Base-by-base conservation (phyloP, 768 basidiomycete species). In the Trametes cinnabarina region DNA sequence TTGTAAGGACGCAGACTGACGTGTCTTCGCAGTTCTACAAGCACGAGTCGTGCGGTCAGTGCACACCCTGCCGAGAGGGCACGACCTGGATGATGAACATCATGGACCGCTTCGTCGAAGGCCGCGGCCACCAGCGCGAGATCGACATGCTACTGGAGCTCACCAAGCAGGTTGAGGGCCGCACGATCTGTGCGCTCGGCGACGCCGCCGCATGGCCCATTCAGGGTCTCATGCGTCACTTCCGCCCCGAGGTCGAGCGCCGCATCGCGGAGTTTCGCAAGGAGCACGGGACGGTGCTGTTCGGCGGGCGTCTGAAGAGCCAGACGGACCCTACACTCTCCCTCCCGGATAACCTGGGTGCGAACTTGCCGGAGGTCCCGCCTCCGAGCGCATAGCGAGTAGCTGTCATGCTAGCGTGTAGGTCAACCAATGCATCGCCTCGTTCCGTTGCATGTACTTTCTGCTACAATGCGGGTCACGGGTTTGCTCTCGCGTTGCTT, bases 1-100 rank as follows among this genome's bases (percentile, higher is more conserved):
- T 12, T 35, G 7, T 43, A 11, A 7, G 17, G 30, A 23, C 11
- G 26, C 30, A 4, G 4, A 7, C 25, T 47, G n/a, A 47, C 30
- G 7, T n/a, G 55, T 5, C 32, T 14, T n/a, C 19, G 1, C 51
- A 90, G 82, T 98, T 98, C 78, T 98, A 98, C 80, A 96, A 97
- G 74, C 96, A 98, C 75, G 96, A 98, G 71, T 96, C 94, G 1
- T 98, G 95, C 66, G 95, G 96, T 14, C 96, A 98, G 71, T 98
- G 95, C 67, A 95, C 94, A 11, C 94, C 94, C 3, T 96, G 94
- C 71, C 77, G 92, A 62, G 91, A 94, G 68, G 94, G 94, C 35
- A 98, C 96, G 2, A 97, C 94, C 0, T 98, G 96, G 96, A 93
- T 99, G 91, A 92, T 90, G 85, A 96, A 98, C 75, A 98, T 98